phyloP scores from a whole-genome alignment of 2,329 filamentous ascomycete species.

The Colletotrichum graminicola region DNA sequence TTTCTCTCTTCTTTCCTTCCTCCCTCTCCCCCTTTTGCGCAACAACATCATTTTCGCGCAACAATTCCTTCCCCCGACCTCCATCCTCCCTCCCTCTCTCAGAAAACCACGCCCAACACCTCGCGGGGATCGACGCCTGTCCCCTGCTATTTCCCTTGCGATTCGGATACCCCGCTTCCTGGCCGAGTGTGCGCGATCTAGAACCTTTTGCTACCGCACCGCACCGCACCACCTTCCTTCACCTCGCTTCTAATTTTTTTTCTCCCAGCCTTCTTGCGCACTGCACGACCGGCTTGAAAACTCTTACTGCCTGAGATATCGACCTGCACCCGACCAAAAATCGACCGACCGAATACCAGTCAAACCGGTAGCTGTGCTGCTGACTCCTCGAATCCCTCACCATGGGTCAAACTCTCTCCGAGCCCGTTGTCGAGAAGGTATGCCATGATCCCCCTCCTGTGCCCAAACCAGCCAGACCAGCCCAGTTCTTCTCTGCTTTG shows the following conservation, averaged over 20 bases:
- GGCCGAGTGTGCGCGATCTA: conserved; percentile 44
- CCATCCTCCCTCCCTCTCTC: conserved; percentile 21
- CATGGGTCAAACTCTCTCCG: conserved; percentile 99
- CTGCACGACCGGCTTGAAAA: conserved; percentile 38
- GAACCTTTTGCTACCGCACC: conserved; percentile 43
- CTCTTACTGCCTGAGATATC: conserved; percentile 9
- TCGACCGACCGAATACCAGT: conserved; percentile 32
- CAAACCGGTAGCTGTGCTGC: conserved; percentile 48
- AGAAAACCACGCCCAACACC: conserved; percentile 1
- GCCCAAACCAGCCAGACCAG: neutral
- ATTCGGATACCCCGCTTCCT: conserved; percentile 45
- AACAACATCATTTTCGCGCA: conserved; percentile 23
- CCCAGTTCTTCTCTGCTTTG: neutral
- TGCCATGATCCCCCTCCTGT: conserved; percentile 49
- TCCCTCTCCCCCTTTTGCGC: conserved; percentile 27
- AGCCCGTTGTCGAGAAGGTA: conserved; percentile 99
- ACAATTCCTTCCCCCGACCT: conserved; percentile 15
- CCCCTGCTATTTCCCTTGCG: conserved; percentile 41
- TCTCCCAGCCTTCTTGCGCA: conserved; percentile 32
- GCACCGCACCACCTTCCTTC: conserved; percentile 37
- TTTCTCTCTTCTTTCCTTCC: conserved; percentile 21
- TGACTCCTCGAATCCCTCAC: conserved; percentile 50
- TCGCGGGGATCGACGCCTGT: conserved; percentile 38
- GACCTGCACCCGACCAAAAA: conserved; percentile 17
- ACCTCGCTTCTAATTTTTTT: conserved; percentile 24